Percentiles rank a stretch among this genome's conserved stretches.
phyloP scores from a whole-genome alignment of 179 eudicot genomes.

The Spergularia azorica region DNA sequence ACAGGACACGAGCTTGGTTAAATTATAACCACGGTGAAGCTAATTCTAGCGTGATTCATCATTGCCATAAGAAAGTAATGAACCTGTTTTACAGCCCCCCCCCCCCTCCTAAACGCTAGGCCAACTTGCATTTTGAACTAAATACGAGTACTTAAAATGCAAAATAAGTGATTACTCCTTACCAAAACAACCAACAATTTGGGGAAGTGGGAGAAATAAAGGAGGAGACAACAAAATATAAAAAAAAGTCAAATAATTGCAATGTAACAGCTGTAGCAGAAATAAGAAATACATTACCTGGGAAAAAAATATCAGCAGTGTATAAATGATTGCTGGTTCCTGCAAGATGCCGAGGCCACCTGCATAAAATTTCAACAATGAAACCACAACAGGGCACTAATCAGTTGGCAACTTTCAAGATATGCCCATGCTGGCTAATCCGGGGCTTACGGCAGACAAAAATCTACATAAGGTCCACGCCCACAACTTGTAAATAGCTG shows the following conservation, averaged over 20 bases:
- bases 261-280: constrained; percentile 8
- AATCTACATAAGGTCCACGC: constrained; percentile 29
- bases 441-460: constrained; percentile 6
- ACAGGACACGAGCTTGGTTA: too few species aligned
- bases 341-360: constrained; percentile 18
- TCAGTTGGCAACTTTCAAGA: constrained; percentile 17
- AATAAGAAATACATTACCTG: constrained; percentile 7
- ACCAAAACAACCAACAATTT: not conserved
- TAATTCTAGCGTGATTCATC: too few species aligned
- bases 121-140: too few species aligned
- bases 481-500: constrained; percentile 15
- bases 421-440: constrained; percentile 21
- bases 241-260: constrained; percentile 20
- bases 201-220: not conserved
- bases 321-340: constrained; percentile 28
- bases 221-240: constrained; percentile 1
- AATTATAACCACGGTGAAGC: too few species aligned
- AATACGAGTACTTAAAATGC: too few species aligned
- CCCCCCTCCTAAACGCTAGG: too few species aligned
- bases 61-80: too few species aligned
- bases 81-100: too few species aligned
- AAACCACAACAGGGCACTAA: constrained; percentile 16
- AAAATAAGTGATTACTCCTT: not conserved
- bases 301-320: constrained; percentile 23
- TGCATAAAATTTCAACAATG: constrained; percentile 20